Evolutionary conservation across 2,329 filamentous ascomycete species (phyloP).

Genomic region (Ilyonectria destructans): DNA sequence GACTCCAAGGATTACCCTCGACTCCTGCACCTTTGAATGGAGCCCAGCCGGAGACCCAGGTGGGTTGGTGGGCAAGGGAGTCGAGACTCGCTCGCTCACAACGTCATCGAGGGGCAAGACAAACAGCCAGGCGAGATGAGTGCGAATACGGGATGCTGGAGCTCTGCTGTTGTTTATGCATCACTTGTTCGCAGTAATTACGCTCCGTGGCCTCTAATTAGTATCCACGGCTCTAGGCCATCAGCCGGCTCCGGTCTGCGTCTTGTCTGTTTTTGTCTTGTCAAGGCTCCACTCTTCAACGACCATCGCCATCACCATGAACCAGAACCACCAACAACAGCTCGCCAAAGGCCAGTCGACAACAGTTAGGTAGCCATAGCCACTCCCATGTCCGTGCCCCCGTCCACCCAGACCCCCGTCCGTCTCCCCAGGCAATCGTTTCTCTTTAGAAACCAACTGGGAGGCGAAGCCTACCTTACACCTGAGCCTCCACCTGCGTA

Average conservation of each 20-base stretch:
- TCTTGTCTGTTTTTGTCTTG: conserved; percentile 26
- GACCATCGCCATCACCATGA: conserved; percentile 27
- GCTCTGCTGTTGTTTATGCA: conserved; percentile 21
- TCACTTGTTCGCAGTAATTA: conserved; percentile 31
- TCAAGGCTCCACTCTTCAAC: conserved; percentile 31
- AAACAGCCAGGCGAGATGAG: conserved; percentile 5
- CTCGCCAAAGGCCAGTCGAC: conserved; percentile 7
- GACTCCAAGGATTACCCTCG: conserved; percentile 29
- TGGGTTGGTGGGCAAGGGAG: conserved; percentile 16
- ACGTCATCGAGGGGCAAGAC: conserved; percentile 48
- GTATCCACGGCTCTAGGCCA: conserved; percentile 6
- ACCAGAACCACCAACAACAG: conserved; percentile 9
- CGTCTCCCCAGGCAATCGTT: conserved; percentile 28
- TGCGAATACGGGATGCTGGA: background rate
- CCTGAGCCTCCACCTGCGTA: background rate
- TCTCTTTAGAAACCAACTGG: conserved; percentile 8
- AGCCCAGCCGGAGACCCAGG: conserved; percentile 19
- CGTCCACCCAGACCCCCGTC: background rate
- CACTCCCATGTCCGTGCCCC: conserved; percentile 10
- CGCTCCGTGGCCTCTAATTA: background rate
- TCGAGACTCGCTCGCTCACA: conserved; percentile 23
- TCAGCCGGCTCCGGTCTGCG: conserved; percentile 21
- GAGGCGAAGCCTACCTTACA: background rate
- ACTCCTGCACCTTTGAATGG: conserved; percentile 23
- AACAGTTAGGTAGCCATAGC: conserved; percentile 1